Evolutionary conservation across 73 alveolate genomes (phyloP).

Genomic region (Paramecium primaurelia): DNA sequence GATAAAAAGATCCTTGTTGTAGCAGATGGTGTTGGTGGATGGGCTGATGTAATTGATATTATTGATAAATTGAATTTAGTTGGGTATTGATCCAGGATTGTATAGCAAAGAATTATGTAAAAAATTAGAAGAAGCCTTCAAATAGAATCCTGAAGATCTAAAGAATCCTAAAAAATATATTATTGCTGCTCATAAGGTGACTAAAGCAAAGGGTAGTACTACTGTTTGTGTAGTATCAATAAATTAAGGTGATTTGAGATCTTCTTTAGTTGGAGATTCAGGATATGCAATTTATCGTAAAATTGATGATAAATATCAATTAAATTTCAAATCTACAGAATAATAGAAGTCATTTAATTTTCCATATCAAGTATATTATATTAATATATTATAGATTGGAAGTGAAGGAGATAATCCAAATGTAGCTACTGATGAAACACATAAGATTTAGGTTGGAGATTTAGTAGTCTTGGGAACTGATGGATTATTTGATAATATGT

Average conservation of each 20-base stretch:
- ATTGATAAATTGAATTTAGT: not conserved
- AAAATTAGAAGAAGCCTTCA: not conserved
- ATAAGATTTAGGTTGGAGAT: constrained; percentile 14
- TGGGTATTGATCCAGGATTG: constrained; percentile 76
- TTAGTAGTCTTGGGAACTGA: constrained; percentile 32
- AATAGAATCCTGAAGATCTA: constrained; percentile 8
- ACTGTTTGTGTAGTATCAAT: constrained; percentile 65
- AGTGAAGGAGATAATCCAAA: constrained; percentile 43
- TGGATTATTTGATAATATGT: constrained; percentile 44
- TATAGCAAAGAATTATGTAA: constrained; percentile 64
- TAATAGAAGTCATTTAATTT: constrained; percentile 59
- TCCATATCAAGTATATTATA: constrained; percentile 37
- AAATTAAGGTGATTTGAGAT: not conserved
- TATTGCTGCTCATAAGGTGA: constrained; percentile 54
- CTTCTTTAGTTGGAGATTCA: constrained; percentile 75
- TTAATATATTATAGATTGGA: not conserved
- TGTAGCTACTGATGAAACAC: not conserved
- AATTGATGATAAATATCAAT: not conserved
- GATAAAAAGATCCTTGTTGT: constrained; percentile 15
- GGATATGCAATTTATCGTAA: constrained; percentile 57
- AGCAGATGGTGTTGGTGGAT: constrained; percentile 57
- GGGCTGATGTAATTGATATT: not conserved
- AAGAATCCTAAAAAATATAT: constrained; percentile 58
- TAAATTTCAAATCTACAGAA: constrained; percentile 5
- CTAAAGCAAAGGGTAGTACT: constrained; percentile 66